Evolutionary conservation across 331 rosid species (phyloP), one percentile per base, ranked within the genome.

Genomic region (Malus hybrid): DNA sequence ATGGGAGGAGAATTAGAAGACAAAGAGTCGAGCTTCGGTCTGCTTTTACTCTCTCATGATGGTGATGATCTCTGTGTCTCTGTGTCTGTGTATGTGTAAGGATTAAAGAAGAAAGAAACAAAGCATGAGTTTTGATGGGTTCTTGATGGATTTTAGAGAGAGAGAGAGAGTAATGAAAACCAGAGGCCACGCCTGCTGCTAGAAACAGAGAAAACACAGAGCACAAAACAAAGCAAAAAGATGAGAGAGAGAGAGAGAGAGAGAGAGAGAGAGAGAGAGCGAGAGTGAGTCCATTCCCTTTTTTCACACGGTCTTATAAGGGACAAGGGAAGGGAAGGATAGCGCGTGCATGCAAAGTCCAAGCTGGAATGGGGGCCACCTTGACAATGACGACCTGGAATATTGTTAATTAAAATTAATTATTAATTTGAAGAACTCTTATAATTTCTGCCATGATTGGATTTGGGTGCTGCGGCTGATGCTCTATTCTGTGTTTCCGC

Each of bases 121-220:
- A 84, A 82, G 84, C 84, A 82, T 75, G 85, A 78, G 86, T 33
- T 63, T 68, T 80, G 86, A 87, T 83, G 90, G 71, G 79, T 85
- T 82, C 63, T 82, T 82, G 82, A 79, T 81, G 78, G 84, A 83
- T 80, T 79, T 26, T 3, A 64, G 55, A 63, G 63, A 42, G 46
- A 39, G 74, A 48, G 75, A 79, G 63, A 80, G 70, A 65, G 85
- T 82, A 86, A 91, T 93, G 87, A 91, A 86, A 89, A 82, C 93
- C 84, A 75, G 85, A 88, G 81, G 79, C 91, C 98, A 93, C 97
- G 98, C 98, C 85, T 86, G 78, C 71, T 73, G 71, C 10, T 6
- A 16, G 57, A 56, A 78, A 26, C 65, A 68, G 73, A 79, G 82
- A 84, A 58, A 80, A 74, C 73, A 42, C 48, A 69, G 74, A 72